A percentile compares a stretch with the other conserved stretches of the same genome.
Conservation (phyloP, 306 rosid species). For the Vigna unguiculata region DNA sequence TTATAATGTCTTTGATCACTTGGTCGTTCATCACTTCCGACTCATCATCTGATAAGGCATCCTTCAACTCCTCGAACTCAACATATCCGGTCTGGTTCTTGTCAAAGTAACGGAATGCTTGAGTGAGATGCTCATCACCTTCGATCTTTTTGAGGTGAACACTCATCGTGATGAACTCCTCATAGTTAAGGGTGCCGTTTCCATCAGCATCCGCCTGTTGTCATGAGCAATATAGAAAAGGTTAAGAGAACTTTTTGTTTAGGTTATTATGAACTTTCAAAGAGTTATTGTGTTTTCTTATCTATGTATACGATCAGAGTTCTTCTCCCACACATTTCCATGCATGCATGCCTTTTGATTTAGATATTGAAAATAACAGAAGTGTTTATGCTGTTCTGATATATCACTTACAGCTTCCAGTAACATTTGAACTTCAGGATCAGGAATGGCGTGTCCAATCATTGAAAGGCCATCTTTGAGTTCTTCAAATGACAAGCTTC, state of each 20-base stretch:
- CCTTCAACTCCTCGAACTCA: conserved; percentile 90
- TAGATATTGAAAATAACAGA: background rate
- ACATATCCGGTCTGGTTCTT: conserved; percentile 76
- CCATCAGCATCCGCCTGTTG: conserved; percentile 91
- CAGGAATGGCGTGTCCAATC: conserved; percentile 76
- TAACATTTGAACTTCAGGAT: conserved; percentile 75
- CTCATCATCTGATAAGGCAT: conserved; percentile 67
- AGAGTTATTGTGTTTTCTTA: background rate
- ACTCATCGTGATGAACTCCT: conserved; percentile 80
- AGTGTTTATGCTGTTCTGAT: background rate
- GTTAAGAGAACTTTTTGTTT: background rate
- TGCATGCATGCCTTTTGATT: background rate
- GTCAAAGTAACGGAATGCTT: conserved; percentile 83
- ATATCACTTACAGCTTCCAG: conserved; percentile 80
- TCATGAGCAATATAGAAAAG: background rate
- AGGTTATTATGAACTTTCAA: conserved; percentile 11
- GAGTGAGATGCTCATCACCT: conserved; percentile 76
- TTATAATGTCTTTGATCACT: conserved; percentile 74
- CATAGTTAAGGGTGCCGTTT: conserved; percentile 76
- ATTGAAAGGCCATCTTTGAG: conserved; percentile 77
- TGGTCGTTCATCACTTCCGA: conserved; percentile 56
- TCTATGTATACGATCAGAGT: background rate
- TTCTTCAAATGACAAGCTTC: conserved; percentile 80
- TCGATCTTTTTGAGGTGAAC: conserved; percentile 74
- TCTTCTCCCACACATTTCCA: background rate